A percentile compares a stretch with the other conserved stretches of the same genome.
Conservation (phyloP, 805 yeast species). For the Trichomonascus vanleenenianus region DNA sequence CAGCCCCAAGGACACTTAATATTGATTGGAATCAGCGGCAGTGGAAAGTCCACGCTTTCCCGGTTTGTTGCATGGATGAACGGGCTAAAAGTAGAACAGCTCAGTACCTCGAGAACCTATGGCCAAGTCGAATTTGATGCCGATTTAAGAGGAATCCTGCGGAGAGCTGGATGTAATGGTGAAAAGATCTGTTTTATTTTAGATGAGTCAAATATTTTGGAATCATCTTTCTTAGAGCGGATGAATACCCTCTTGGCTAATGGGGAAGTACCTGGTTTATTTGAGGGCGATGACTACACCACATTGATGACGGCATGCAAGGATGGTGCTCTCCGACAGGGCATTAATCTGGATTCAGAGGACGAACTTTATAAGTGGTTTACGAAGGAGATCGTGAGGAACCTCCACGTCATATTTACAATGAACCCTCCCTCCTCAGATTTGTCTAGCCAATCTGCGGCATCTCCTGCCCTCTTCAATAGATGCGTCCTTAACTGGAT, state of each 20-base stretch:
- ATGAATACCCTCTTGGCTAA: constrained; percentile 93
- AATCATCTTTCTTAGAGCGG: constrained; percentile 74
- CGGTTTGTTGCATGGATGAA: constrained; percentile 90
- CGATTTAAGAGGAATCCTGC: constrained; percentile 48
- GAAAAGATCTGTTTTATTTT: constrained; percentile 63
- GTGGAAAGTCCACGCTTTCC: constrained; percentile 71
- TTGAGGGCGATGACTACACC: constrained; percentile 62
- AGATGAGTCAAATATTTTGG: constrained; percentile 72
- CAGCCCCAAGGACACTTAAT: constrained; percentile 90
- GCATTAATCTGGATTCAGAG: constrained; percentile 53
- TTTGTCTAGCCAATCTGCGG: constrained; percentile 39
- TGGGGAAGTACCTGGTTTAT: constrained; percentile 86
- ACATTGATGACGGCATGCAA: constrained; percentile 46
- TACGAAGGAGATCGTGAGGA: constrained; percentile 51
- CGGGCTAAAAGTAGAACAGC: constrained; percentile 55
- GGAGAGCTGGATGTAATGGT: constrained; percentile 43
- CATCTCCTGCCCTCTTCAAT: constrained; percentile 85
- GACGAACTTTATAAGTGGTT: constrained; percentile 76
- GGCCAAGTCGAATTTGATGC: constrained; percentile 58
- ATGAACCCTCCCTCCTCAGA: constrained; percentile 44
- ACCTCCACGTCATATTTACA: constrained; percentile 79
- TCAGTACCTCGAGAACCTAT: constrained; percentile 49
- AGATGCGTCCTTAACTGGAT: constrained; percentile 85
- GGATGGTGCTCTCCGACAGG: constrained; percentile 51
- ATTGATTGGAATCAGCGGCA: constrained; percentile 71